Conservation (phyloP, 805 yeast species). For the Wickerhamomyces silvicola region DNA sequence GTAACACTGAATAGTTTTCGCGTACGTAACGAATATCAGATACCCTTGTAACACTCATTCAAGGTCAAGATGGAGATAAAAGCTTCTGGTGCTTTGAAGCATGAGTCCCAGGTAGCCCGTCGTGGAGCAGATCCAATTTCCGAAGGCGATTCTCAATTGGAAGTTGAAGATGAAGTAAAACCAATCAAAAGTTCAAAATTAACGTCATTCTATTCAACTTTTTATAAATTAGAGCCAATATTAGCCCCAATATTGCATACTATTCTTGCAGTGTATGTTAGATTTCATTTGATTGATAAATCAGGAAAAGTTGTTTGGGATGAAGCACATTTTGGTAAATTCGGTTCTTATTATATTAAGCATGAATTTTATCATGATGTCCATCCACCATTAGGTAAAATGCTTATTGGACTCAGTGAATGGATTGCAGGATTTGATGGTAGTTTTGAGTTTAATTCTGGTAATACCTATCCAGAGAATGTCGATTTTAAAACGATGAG, state of each 20-base stretch:
- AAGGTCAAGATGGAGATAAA: neutral
- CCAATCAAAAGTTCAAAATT: neutral
- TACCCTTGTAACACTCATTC: neutral
- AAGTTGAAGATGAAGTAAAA: neutral
- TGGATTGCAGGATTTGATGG: slow-evolving; percentile 80
- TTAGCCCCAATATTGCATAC: slow-evolving; percentile 41
- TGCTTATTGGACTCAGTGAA: slow-evolving; percentile 74
- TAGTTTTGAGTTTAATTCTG: slow-evolving; percentile 66
- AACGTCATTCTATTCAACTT: neutral
- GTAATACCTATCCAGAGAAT: slow-evolving; percentile 54
- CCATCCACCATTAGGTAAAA: slow-evolving; percentile 82
- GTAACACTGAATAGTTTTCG: neutral
- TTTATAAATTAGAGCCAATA: slow-evolving; percentile 10
- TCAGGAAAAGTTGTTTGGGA: slow-evolving; percentile 74
- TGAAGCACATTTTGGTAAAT: slow-evolving; percentile 86
- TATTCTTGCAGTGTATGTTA: slow-evolving; percentile 40
- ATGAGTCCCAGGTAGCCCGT: slow-evolving; percentile 1
- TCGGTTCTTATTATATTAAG: slow-evolving; percentile 72
- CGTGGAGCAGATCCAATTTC: neutral
- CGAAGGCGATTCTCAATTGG: neutral
- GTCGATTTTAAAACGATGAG: slow-evolving; percentile 62
- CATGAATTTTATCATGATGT: slow-evolving; percentile 83
- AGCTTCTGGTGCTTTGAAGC: slow-evolving; percentile 1
- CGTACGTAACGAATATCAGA: neutral
- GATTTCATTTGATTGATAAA: slow-evolving; percentile 53